Base-by-base conservation (phyloP, 1,284 basidiomycete genomes). In the Microbotryum violaceum region DNA sequence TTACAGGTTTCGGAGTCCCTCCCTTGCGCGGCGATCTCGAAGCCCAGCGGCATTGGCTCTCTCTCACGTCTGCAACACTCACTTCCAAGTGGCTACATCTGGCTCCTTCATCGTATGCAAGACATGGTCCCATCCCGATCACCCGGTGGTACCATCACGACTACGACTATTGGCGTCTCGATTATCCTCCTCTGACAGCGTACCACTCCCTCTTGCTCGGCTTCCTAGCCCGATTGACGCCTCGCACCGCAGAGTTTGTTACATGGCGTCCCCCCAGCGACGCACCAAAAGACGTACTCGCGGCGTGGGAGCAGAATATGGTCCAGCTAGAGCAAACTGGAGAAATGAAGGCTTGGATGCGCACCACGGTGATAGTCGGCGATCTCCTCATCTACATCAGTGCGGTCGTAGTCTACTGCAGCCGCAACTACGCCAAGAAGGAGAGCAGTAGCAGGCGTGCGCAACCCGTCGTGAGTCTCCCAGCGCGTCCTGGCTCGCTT, bases 21-120 rank as follows among this genome's bases (percentile, higher is more conserved):
- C 91, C 91, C 0, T 85, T 92, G 83, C 88, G 82, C 66, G 91
- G 91, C 20, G 91, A 96, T 75, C 91, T 90, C 70, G 91, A 96
- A 75, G 91, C 91, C 0, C 91, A 94, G 72, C 80, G 91, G 56
- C 91, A 94, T 75, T 94, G 91, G 91, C 89, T 93, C 84, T 89
- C 93, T 70, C 75, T 94, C 49, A 90, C 89, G 6, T 56, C 57
- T 25, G 50, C 57, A 21, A 27, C 49, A 16, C 27, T 58, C 42
- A 47, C 12, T 44, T 58, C 51, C 4, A 18, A 45, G 33, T 46
- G 18, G 16, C 51, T 54, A 18, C 33, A 37, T 44, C 37, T 27
- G 60, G 64, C 52, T 16, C 49, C 54, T 2, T 53, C 60, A 5
- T 37, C 46, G 9, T 14, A 51, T 25, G 4, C 25, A 37, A 27